phyloP scores from a whole-genome alignment of 73 alveolate genomes.

The Breviolum minutum region DNA sequence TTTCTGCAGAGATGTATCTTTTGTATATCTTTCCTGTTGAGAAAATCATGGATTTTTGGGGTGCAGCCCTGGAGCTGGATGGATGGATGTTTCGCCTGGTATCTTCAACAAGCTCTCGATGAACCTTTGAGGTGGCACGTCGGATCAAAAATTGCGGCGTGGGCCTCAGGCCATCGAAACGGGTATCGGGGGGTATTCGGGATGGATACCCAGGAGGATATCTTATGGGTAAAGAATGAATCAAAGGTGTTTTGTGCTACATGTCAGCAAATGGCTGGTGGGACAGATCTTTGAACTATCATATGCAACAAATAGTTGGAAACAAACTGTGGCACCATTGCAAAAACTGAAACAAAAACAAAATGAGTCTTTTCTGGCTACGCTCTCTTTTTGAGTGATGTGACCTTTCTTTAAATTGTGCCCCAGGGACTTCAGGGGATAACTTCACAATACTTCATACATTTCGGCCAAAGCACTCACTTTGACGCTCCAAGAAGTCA shows the following conservation, averaged over 20 bases:
- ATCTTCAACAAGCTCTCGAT: slow-evolving; percentile 74
- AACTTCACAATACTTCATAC: not conserved
- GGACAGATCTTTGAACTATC: not conserved
- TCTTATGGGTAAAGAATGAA: no score
- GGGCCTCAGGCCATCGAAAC: slow-evolving; percentile 41
- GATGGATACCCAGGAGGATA: not conserved
- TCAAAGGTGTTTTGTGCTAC: not conserved
- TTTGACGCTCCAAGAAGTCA: slow-evolving; percentile 65
- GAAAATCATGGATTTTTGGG: not conserved
- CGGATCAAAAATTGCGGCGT: slow-evolving; percentile 84
- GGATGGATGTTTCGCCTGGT: not conserved
- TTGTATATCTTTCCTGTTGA: not conserved
- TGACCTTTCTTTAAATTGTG: no score
- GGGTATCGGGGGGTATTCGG: not conserved
- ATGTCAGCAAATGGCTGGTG: not conserved
- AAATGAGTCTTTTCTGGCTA: no score
- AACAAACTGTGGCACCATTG: no score
- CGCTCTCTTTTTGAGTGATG: no score
- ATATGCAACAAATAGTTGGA: no score
- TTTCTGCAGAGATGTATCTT: not conserved
- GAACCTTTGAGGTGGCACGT: slow-evolving; percentile 84
- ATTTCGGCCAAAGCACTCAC: slow-evolving; percentile 24
- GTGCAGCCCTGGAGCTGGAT: not conserved
- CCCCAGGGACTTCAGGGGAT: no score
- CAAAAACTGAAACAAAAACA: no score